phyloP scores from a whole-genome alignment of 176 grass and related monocot species.

The Aegilops speltoides region DNA sequence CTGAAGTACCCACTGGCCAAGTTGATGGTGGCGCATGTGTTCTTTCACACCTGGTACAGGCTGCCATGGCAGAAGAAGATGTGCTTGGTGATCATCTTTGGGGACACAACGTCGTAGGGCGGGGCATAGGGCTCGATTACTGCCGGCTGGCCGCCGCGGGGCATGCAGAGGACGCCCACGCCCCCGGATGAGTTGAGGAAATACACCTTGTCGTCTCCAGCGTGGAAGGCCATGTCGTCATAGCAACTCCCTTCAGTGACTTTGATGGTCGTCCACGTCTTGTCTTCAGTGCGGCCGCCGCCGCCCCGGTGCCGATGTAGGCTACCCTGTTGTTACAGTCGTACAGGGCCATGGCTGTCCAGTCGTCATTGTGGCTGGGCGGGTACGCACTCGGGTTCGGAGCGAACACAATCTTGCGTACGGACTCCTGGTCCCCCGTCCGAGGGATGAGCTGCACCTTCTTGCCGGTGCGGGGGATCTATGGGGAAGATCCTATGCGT shows the following conservation, averaged over 20 bases:
- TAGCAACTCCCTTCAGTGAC: neutral
- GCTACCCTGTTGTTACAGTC: neutral
- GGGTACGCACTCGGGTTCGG: no score
- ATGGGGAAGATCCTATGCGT: neutral
- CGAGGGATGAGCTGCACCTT: no score
- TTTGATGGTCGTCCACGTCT: neutral
- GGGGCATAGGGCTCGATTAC: no score
- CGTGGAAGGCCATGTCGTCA: constrained; percentile 11
- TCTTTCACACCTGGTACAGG: neutral
- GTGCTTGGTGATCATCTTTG: neutral
- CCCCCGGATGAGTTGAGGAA: neutral
- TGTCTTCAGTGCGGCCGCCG: neutral
- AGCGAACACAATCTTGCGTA: no score
- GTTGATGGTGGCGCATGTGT: neutral
- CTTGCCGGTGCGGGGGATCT: neutral
- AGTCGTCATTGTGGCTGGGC: no score
- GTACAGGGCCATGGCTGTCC: neutral
- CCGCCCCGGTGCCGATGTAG: no score
- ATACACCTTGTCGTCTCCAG: neutral
- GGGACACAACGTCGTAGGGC: neutral
- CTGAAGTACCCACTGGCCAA: fast-evolving
- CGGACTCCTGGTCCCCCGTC: no score
- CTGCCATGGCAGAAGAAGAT: neutral
- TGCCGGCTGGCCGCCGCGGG: neutral
- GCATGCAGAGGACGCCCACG: neutral